A percentile compares a stretch with the other conserved stretches of the same genome.
These are phyloP conservation scores for Cyclanthera cordifolia DNA, from an alignment of 306 rosid genomes.

Conservation along the genomic window DNA sequence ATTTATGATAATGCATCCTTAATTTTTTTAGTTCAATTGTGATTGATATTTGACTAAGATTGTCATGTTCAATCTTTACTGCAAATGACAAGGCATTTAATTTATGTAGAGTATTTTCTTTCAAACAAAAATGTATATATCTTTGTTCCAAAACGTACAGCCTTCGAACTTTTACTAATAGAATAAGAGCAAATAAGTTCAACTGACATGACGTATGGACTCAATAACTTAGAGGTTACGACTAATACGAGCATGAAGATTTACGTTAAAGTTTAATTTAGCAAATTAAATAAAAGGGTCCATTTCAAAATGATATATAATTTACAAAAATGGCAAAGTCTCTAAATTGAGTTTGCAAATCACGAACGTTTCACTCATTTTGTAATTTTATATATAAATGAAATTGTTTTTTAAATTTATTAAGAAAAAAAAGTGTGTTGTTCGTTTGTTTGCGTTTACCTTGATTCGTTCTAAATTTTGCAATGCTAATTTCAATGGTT, in stretches of 20 bases:
- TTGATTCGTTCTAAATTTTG: conserved; percentile 57
- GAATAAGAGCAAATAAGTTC: neutral
- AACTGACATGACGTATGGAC: too few relatives aligned
- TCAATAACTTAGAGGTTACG: too few relatives aligned
- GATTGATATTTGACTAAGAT: neutral
- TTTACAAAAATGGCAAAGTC: neutral
- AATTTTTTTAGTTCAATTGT: neutral
- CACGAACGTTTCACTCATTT: too few relatives aligned
- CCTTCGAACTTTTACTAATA: neutral
- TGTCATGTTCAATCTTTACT: neutral
- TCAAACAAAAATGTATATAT: too few relatives aligned
- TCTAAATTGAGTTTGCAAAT: too few relatives aligned
- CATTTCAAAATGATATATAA: neutral
- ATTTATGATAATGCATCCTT: neutral
- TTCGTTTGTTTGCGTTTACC: conserved; percentile 25
- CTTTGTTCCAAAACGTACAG: neutral
- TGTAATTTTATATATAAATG: too few relatives aligned
- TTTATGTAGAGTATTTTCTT: neutral
- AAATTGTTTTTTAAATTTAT: too few relatives aligned
- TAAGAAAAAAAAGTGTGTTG: too few relatives aligned
- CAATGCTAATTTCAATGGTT: conserved; percentile 54
- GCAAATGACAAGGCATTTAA: neutral
- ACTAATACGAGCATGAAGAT: neutral
- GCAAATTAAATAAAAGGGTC: neutral
- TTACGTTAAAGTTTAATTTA: neutral